A percentile compares a stretch with the other conserved stretches of the same genome.
These are phyloP conservation scores for Chrysosporium queenslandicum DNA, from an alignment of 2,329 filamentous ascomycete species.

Conservation along the genomic window DNA sequence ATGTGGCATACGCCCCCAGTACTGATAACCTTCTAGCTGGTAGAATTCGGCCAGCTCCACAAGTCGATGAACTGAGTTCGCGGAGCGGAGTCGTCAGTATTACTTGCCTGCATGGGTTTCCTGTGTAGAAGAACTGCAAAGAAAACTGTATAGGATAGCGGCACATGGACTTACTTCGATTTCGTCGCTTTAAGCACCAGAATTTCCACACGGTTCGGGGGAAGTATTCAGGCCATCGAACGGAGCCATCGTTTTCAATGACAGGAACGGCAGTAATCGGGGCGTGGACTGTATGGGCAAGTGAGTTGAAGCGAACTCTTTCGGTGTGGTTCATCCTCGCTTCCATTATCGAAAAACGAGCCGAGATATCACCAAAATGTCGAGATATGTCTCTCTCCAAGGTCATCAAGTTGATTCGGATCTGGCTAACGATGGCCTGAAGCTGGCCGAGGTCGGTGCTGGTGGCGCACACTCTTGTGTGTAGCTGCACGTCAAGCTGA, in stretches of 20 bases:
- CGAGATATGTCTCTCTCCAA: conserved; percentile 28
- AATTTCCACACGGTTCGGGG: conserved; percentile 34
- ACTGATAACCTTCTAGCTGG: conserved; percentile 31
- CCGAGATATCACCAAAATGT: conserved; percentile 23
- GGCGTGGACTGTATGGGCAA: conserved; percentile 31
- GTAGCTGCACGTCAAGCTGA: conserved; percentile 28
- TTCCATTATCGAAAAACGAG: conserved; percentile 27
- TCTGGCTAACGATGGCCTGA: conserved; percentile 28
- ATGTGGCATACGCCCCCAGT: conserved; percentile 30
- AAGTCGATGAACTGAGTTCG: conserved; percentile 32
- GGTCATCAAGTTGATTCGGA: conserved; percentile 30
- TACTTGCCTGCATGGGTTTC: not conserved
- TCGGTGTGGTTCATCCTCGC: conserved; percentile 30
- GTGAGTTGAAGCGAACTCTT: conserved; percentile 33
- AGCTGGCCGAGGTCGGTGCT: conserved; percentile 32
- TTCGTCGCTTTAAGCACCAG: conserved; percentile 35
- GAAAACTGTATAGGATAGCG: too few relatives aligned
- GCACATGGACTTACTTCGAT: conserved; percentile 28
- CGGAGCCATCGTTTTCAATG: conserved; percentile 27
- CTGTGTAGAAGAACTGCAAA: too few relatives aligned
- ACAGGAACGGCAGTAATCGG: conserved; percentile 31
- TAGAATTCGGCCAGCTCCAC: conserved; percentile 34
- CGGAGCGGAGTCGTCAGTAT: conserved; percentile 1
- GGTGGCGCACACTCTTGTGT: conserved; percentile 27
- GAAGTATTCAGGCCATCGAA: conserved; percentile 32